Percentiles rank a stretch among this genome's conserved stretches.
Evolutionary conservation across 2,329 filamentous ascomycete species (phyloP).

Genomic region (Epichloe festucae): DNA sequence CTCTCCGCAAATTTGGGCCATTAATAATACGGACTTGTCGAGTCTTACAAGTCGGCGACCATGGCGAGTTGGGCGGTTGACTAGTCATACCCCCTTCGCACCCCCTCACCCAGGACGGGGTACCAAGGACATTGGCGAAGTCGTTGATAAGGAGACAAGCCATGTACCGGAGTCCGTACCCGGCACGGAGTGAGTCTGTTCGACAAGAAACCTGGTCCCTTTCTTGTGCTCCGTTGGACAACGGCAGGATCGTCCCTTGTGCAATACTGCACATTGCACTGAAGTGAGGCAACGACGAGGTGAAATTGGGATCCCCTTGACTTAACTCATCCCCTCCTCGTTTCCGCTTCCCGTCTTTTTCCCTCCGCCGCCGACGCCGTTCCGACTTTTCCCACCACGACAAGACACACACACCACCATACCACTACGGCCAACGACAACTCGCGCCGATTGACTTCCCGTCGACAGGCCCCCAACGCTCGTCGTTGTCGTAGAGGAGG

Average conservation of each 20-base stretch:
- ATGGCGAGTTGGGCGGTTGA: not conserved
- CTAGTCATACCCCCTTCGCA: not conserved
- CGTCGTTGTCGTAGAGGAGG: conserved; percentile 6
- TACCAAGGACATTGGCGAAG: conserved; percentile 4
- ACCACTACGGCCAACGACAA: conserved; percentile 4
- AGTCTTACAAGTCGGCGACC: conserved; percentile 4
- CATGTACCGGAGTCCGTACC: not conserved
- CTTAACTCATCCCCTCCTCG: conserved; percentile 7
- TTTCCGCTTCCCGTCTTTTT: conserved; percentile 8
- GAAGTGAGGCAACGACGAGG: not conserved
- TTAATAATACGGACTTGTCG: not conserved
- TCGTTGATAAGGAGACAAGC: conserved; percentile 3
- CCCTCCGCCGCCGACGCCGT: not conserved
- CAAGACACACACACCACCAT: conserved; percentile 1
- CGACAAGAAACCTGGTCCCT: conserved; percentile 3
- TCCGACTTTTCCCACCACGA: conserved; percentile 3
- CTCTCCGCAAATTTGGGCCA: not conserved
- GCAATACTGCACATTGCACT: not conserved
- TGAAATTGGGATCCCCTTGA: conserved; percentile 1
- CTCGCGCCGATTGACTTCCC: conserved; percentile 3
- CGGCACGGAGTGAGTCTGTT: conserved; percentile 2
- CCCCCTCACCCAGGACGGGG: not conserved
- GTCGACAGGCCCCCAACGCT: conserved; percentile 3
- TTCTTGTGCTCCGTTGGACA: conserved; percentile 3
- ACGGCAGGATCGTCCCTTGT: conserved; percentile 7